A percentile compares a stretch with the other conserved stretches of the same genome.
These are phyloP conservation scores for Trypanosoma lewisi DNA, from an alignment of 208 protist species.

Conservation along the genomic window DNA sequence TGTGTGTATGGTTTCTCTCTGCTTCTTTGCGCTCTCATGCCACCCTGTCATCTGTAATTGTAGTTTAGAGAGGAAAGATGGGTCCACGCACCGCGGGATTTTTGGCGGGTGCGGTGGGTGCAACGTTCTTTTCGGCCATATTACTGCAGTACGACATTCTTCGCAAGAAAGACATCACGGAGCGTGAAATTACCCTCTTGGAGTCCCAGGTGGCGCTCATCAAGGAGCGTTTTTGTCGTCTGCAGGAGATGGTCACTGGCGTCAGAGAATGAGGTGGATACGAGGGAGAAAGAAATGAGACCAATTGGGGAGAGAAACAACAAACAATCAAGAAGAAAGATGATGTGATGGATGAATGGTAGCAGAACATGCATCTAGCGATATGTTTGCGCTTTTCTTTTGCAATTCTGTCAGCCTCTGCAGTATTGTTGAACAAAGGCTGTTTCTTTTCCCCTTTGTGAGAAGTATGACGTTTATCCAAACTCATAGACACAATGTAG, in stretches of 20 bases:
- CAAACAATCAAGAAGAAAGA: too few relatives aligned
- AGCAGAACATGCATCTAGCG: too few relatives aligned
- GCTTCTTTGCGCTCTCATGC: slow-evolving; percentile 6
- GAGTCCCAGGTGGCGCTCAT: slow-evolving; percentile 27
- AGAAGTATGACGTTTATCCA: too few relatives aligned
- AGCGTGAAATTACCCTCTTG: slow-evolving; percentile 29
- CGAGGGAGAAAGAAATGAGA: neutral
- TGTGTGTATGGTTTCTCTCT: neutral
- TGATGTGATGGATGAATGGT: too few relatives aligned
- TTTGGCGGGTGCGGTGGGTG: slow-evolving; percentile 30
- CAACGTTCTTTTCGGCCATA: slow-evolving; percentile 19
- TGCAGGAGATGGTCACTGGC: slow-evolving; percentile 18
- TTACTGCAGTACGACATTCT: slow-evolving; percentile 42
- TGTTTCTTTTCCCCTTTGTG: too few relatives aligned
- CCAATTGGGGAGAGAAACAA: neutral
- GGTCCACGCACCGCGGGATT: slow-evolving; percentile 50
- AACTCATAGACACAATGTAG: too few relatives aligned
- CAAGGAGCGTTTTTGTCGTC: slow-evolving; percentile 25
- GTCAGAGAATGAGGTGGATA: neutral
- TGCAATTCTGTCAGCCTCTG: too few relatives aligned
- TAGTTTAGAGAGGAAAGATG: slow-evolving; percentile 24
- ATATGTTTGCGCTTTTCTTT: too few relatives aligned
- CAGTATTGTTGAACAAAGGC: too few relatives aligned
- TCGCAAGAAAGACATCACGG: slow-evolving; percentile 35
- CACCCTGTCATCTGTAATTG: too few relatives aligned